Base-by-base conservation (phyloP, 2,329 filamentous ascomycete species). In the Falciphora oryzae region DNA sequence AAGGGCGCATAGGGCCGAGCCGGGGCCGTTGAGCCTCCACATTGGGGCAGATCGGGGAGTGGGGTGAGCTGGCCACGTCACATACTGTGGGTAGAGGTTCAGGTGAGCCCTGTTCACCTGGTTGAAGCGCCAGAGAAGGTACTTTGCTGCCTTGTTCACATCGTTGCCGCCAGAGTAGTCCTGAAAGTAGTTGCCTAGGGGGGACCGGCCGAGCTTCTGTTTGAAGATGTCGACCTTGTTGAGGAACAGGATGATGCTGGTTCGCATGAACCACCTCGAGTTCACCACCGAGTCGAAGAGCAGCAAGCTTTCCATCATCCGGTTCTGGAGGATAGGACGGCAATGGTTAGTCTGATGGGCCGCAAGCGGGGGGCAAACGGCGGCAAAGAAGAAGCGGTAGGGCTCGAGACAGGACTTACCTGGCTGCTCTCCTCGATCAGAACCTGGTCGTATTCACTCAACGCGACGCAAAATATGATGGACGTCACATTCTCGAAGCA, bases 141-240 rank as follows among this genome's bases (percentile, higher is more conserved):
- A 99, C 76, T 99, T 99, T 64, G 95, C 95, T 6, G 95, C 95
- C 75, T 96, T 92, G 76, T 98, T 98, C 73, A 98, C 93, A 77
- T 99, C 95, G 75, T 96, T 96, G 62, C 95, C 95, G 35, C 95
- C 95, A 0, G 93, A 97, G 75, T 99, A 99, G 76, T 99, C 95
- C 0, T 93, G 94, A 73, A 99, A 99, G 76, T 98, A 99, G 74
- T 94, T 97, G 71, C 89, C 91, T 59, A 99, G 78, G 0, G 95
- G 94, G 64, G 93, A 97, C 68, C 93, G 87, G 64, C 87, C 87
- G 32, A 99, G 87, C 77, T 99, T 99, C 73, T 93, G 89, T 76
- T 95, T 94, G 84, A 99, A 99, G 65, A 99, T 86, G 80, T 99
- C 95, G 70, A 99, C 95, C 77, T 99, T 99, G 82, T 99, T 99